A percentile compares a stretch with the other conserved stretches of the same genome.
These are phyloP conservation scores for Clarkia xantiana DNA, from an alignment of 345 rosid species.

Conservation along the genomic window DNA sequence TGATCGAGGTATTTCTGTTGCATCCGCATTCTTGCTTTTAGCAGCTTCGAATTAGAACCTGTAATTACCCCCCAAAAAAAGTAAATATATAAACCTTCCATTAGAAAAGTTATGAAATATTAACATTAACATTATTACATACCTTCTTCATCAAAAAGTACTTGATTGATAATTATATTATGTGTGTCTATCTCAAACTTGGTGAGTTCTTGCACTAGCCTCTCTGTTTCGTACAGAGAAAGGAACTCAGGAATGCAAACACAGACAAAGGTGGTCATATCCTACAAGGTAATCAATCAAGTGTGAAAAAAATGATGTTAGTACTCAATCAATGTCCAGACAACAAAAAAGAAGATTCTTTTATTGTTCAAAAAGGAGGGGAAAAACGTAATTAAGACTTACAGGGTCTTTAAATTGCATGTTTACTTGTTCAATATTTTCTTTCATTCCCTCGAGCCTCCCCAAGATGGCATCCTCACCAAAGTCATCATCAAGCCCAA, in stretches of 20 bases:
- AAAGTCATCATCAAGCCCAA: constrained; percentile 82
- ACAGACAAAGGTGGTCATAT: constrained; percentile 88
- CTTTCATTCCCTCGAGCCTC: constrained; percentile 97
- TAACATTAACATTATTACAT: not conserved
- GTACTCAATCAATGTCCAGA: not conserved
- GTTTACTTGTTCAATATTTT: constrained; percentile 91
- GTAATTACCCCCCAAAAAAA: constrained; percentile 5
- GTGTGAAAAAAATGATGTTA: constrained; percentile 5
- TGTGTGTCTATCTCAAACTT: constrained; percentile 97
- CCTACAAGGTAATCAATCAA: constrained; percentile 27
- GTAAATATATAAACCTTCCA: not conserved
- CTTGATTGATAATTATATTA: constrained; percentile 94
- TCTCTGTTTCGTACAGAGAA: constrained; percentile 94
- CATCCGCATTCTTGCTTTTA: constrained; percentile 90
- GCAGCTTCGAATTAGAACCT: constrained; percentile 87
- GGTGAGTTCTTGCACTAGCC: constrained; percentile 95
- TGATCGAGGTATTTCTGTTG: constrained; percentile 97
- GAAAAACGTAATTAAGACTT: constrained; percentile 11
- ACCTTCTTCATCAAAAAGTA: constrained; percentile 85
- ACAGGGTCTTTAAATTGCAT: constrained; percentile 95
- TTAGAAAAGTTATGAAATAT: not conserved
- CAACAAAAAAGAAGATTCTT: not conserved
- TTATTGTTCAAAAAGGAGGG: not conserved
- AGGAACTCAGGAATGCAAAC: constrained; percentile 99
- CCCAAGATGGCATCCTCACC: constrained; percentile 96